Percentiles rank a stretch among this genome's conserved stretches.
These are phyloP conservation scores for Lecanosticta acicola DNA, from an alignment of 2,329 filamentous ascomycete species.

Conservation along the genomic window DNA sequence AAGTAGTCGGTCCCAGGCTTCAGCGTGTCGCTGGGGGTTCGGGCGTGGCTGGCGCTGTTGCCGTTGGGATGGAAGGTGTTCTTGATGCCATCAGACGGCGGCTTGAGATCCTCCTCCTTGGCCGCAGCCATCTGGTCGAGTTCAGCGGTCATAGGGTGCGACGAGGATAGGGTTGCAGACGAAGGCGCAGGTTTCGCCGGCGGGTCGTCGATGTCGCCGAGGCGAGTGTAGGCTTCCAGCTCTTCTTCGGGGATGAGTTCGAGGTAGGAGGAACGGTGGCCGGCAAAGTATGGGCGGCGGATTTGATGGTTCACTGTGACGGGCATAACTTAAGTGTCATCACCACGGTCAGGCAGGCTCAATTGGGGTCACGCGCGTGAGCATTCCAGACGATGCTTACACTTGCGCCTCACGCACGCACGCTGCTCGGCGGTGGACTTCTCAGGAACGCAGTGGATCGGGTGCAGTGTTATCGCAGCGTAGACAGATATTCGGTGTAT, in stretches of 20 bases:
- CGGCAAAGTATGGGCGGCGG: constrained; percentile 24
- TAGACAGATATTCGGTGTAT: too few species aligned
- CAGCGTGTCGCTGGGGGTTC: constrained; percentile 14
- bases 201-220: constrained; percentile 23
- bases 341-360: constrained; percentile 4
- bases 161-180: constrained; percentile 16
- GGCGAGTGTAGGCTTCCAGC: constrained; percentile 23
- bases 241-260: constrained; percentile 28
- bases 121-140: constrained; percentile 29
- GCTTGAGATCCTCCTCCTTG: constrained; percentile 26
- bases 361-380: background rate
- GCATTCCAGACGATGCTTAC: background rate
- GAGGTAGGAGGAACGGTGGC: constrained; percentile 25
- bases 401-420: background rate
- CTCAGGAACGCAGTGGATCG: too few species aligned
- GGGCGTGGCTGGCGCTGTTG: constrained; percentile 10
- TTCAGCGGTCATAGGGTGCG: constrained; percentile 19
- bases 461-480: too few species aligned
- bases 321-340: constrained; percentile 18
- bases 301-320: constrained; percentile 18
- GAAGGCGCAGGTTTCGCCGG: constrained; percentile 6
- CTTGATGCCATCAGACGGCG: constrained; percentile 5
- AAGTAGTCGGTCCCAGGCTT: constrained; percentile 28
- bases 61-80: too few species aligned
- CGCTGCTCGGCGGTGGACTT: background rate